These are phyloP conservation scores for Paxillus ammoniavirescens DNA, from an alignment of 768 basidiomycete genomes.

Conservation along the genomic window DNA sequence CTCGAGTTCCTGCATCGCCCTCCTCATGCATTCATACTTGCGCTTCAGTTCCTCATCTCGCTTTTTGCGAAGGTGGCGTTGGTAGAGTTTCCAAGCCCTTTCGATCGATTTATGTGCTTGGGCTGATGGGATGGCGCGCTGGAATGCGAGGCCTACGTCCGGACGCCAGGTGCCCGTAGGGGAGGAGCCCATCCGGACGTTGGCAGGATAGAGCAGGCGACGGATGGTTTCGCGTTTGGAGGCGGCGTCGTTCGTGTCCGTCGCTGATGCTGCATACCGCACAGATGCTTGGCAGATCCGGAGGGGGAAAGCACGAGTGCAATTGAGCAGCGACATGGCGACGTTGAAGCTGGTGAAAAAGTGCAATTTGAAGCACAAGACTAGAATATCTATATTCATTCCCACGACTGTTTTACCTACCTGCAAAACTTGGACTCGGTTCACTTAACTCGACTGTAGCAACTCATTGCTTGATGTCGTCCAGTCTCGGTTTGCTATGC, in stretches of 20 bases:
- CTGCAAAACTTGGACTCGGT: constrained; percentile 2
- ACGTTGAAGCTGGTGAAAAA: constrained; percentile 1
- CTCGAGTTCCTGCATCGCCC: constrained; percentile 82
- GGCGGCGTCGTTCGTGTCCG: constrained; percentile 39
- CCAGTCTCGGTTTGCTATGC: constrained; percentile 21
- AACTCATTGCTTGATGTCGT: constrained; percentile 15
- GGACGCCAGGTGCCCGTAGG: constrained; percentile 85
- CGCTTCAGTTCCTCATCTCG: constrained; percentile 66
- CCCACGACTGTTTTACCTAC: constrained; percentile 19
- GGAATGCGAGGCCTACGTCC: constrained; percentile 72
- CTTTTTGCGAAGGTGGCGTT: constrained; percentile 68
- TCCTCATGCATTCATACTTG: constrained; percentile 80
- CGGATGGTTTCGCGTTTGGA: constrained; percentile 73
- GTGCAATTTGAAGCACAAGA: not conserved
- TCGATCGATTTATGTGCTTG: constrained; percentile 93
- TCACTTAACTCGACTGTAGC: not conserved
- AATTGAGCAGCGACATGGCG: constrained; percentile 41
- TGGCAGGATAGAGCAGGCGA: constrained; percentile 76
- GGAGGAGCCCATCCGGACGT: constrained; percentile 64
- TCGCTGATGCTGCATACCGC: constrained; percentile 40
- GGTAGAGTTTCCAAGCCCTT: constrained; percentile 84
- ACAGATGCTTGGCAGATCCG: constrained; percentile 36
- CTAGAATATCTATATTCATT: constrained; percentile 18
- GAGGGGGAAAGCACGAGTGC: constrained; percentile 32
- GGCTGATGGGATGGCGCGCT: constrained; percentile 80